A percentile compares a stretch with the other conserved stretches of the same genome.
Evolutionary conservation across 1,284 basidiomycete genomes (phyloP).

Genomic region (Coniferiporia sulphurascens): DNA sequence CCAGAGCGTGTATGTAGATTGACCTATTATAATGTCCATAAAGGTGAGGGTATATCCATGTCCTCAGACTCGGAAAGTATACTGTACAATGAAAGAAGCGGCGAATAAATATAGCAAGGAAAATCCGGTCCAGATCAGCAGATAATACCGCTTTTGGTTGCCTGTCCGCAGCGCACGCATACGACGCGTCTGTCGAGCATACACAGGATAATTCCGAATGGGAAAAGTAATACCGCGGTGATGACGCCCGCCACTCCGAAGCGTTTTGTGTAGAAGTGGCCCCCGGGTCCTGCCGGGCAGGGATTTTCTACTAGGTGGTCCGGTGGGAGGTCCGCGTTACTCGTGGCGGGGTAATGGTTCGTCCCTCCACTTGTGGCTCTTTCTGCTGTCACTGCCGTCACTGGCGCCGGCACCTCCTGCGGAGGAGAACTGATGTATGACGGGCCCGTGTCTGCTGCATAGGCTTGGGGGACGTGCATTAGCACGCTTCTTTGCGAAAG

Average conservation of each 20-base stretch:
- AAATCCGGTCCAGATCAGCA: background rate
- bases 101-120: too few species aligned
- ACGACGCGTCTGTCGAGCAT: conserved; percentile 63
- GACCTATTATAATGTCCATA: background rate
- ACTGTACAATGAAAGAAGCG: too few species aligned
- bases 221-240: conserved; percentile 78
- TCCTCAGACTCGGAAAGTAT: too few species aligned
- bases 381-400: background rate
- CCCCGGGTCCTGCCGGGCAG: conserved; percentile 62
- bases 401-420: background rate
- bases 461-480: background rate
- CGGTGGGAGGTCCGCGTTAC: conserved; percentile 59
- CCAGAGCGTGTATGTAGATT: background rate
- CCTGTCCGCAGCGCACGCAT: conserved; percentile 52
- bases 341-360: conserved; percentile 41
- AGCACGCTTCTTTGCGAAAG: background rate
- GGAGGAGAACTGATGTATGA: background rate
- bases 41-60: too few species aligned
- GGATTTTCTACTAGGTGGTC: conserved; percentile 69
- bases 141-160: conserved; percentile 25
- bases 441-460: background rate
- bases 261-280: conserved; percentile 51
- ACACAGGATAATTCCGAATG: conserved; percentile 68
- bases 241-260: conserved; percentile 53
- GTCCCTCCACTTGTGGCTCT: conserved; percentile 6